These are phyloP conservation scores for Mycena vitilis DNA, from an alignment of 768 basidiomycete species.

Conservation along the genomic window DNA sequence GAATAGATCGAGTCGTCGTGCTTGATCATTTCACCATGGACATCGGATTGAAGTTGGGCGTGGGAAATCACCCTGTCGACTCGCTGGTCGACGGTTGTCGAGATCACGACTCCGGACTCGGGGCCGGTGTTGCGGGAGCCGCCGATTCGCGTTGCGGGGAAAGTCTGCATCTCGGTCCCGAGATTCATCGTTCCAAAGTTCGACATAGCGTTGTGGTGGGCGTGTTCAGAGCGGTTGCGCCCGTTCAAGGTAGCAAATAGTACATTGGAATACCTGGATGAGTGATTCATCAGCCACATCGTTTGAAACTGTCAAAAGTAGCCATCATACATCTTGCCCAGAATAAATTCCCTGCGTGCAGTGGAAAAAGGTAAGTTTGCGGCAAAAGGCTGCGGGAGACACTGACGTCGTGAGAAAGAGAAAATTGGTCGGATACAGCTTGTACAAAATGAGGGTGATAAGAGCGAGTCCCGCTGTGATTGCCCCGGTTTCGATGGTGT, in stretches of 20 bases:
- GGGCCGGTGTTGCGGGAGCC: no score
- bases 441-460: background rate
- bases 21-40: no score
- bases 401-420: background rate
- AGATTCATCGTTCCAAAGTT: background rate
- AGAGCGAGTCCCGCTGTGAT: constrained; percentile 5
- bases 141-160: no score
- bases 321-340: background rate
- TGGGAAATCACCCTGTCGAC: no score
- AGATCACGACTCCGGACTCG: no score
- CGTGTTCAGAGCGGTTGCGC: background rate
- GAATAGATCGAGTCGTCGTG: no score
- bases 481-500: constrained; percentile 6
- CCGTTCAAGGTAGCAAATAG: constrained; percentile 5
- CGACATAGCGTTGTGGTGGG: background rate
- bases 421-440: background rate
- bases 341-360: background rate
- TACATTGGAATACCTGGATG: constrained; percentile 5
- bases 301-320: background rate
- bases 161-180: no score
- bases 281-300: no score
- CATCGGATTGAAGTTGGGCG: no score
- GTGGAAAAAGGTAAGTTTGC: no score
- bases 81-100: no score
- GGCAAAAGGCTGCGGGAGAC: no score